These are phyloP conservation scores for Madurella fahalii DNA, from an alignment of 2,329 filamentous ascomycete genomes.

Conservation along the genomic window DNA sequence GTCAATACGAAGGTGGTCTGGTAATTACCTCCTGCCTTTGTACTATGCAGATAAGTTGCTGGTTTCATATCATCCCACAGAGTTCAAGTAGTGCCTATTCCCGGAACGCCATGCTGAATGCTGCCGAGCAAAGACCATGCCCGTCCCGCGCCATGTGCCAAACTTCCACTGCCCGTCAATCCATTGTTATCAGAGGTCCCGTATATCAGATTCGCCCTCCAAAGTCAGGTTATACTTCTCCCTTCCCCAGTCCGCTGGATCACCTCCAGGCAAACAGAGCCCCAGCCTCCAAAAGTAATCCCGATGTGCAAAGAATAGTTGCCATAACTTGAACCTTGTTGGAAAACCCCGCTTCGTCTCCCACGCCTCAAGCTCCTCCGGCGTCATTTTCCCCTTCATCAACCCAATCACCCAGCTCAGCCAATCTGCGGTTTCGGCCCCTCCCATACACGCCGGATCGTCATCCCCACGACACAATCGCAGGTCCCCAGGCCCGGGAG, in stretches of 20 bases:
- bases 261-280: constrained; percentile 78
- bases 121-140: too few species aligned
- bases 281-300: constrained; percentile 97
- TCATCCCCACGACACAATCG: constrained; percentile 65
- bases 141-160: too few species aligned
- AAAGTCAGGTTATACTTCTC: constrained; percentile 42
- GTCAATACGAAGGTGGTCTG: too few species aligned
- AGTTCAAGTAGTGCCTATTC: too few species aligned
- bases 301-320: constrained; percentile 86
- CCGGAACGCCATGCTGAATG: too few species aligned
- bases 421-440: constrained; percentile 42
- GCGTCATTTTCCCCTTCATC: constrained; percentile 12
- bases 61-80: too few species aligned
- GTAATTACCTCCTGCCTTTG: too few species aligned
- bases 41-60: too few species aligned
- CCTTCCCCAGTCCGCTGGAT: constrained; percentile 63
- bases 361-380: constrained; percentile 22
- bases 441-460: constrained; percentile 68
- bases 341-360: constrained; percentile 51
- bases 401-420: constrained; percentile 18
- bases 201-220: constrained; percentile 34
- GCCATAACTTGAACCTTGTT: constrained; percentile 72
- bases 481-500: constrained; percentile 67
- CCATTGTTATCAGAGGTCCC: constrained; percentile 7
- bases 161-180: background rate